A percentile compares a stretch with the other conserved stretches of the same genome.
Evolutionary conservation across 345 rosid genomes (phyloP).

Genomic region (Litchi chinensis): DNA sequence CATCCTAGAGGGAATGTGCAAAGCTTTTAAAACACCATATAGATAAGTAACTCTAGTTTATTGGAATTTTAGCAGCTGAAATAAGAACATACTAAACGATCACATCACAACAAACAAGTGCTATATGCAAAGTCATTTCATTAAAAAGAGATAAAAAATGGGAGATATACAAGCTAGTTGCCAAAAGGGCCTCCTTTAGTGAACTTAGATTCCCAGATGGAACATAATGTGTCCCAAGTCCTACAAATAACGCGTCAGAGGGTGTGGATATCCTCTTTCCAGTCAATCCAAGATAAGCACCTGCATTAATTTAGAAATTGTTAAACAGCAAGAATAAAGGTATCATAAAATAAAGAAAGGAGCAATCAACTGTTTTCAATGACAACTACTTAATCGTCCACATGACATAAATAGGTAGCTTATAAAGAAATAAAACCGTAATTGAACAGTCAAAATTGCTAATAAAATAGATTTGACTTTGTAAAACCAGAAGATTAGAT

Average conservation of each 20-base stretch:
- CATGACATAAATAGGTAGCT: background rate
- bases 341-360: background rate
- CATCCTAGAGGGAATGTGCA: conserved; percentile 7
- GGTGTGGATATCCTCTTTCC: conserved; percentile 85
- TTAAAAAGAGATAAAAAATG: background rate
- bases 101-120: background rate
- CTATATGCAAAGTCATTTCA: background rate
- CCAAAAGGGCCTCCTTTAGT: conserved; percentile 72
- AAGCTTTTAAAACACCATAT: background rate
- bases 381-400: background rate
- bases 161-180: conserved; percentile 55
- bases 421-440: background rate
- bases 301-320: conserved; percentile 43
- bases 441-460: background rate
- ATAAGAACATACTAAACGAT: background rate
- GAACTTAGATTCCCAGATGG: conserved; percentile 65
- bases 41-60: conserved; percentile 6
- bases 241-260: conserved; percentile 78
- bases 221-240: conserved; percentile 86
- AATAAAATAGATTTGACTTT: background rate
- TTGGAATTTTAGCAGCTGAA: background rate
- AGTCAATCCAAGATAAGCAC: conserved; percentile 91
- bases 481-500: background rate
- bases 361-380: background rate
- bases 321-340: background rate